A percentile compares a stretch with the other conserved stretches of the same genome.
phyloP scores from a whole-genome alignment of 1,284 basidiomycete species.

The Ceratobasidium sp. region DNA sequence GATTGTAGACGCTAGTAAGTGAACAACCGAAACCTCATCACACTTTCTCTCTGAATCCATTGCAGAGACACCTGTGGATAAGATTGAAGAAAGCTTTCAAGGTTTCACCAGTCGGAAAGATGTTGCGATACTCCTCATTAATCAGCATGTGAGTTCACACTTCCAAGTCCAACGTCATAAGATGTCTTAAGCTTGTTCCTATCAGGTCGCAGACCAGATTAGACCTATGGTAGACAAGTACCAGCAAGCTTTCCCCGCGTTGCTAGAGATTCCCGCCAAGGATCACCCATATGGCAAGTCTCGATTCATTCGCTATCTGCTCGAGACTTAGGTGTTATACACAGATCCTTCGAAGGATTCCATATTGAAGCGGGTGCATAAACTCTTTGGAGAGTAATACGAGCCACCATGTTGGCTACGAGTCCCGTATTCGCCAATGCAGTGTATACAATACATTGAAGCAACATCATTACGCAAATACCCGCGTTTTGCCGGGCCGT shows the following conservation, averaged over 20 bases:
- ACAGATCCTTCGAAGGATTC: slow-evolving; percentile 97
- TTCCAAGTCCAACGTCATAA: background rate
- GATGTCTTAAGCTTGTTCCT: background rate
- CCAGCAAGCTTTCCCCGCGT: slow-evolving; percentile 93
- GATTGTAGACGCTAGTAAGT: slow-evolving; percentile 88
- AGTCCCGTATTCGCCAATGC: background rate
- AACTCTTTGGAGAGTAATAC: slow-evolving; percentile 85
- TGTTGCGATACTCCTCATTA: slow-evolving; percentile 94
- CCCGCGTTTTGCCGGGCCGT: background rate
- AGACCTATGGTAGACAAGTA: slow-evolving; percentile 95
- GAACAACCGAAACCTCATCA: background rate
- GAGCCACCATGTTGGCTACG: background rate
- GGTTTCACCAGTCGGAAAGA: slow-evolving; percentile 93
- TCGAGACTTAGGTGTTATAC: background rate
- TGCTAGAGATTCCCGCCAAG: slow-evolving; percentile 97
- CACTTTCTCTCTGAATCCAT: background rate
- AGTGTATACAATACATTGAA: background rate
- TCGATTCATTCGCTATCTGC: slow-evolving; percentile 15
- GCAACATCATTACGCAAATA: background rate
- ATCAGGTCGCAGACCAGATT: slow-evolving; percentile 94
- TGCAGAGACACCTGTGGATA: slow-evolving; percentile 86
- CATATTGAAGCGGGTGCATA: slow-evolving; percentile 96
- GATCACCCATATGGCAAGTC: slow-evolving; percentile 88
- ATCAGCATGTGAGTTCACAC: slow-evolving; percentile 84
- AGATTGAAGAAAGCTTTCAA: slow-evolving; percentile 89